These are phyloP conservation scores for Mycena belliarum DNA, from an alignment of 768 basidiomycete genomes.

Conservation along the genomic window DNA sequence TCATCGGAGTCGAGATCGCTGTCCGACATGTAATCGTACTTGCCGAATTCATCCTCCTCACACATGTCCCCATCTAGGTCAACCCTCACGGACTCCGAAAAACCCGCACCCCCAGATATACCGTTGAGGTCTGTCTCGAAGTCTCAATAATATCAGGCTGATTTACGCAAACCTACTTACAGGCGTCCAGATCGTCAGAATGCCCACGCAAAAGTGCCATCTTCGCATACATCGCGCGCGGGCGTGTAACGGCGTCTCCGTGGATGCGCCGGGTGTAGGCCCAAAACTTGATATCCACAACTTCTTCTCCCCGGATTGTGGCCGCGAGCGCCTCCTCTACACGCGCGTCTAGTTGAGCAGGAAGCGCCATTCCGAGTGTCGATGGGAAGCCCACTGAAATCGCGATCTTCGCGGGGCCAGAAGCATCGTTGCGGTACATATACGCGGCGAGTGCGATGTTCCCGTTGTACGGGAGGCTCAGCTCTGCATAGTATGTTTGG, in stretches of 20 bases:
- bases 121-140: neutral
- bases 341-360: neutral
- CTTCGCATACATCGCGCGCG: constrained; percentile 11
- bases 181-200: constrained; percentile 3
- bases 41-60: neutral
- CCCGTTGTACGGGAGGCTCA: neutral
- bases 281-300: constrained; percentile 18
- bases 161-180: neutral
- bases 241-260: neutral
- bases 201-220: constrained; percentile 5
- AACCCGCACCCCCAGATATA: neutral
- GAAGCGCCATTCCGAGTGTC: neutral
- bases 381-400: neutral
- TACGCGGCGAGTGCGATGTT: neutral
- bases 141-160: neutral
- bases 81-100: constrained; percentile 1
- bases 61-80: constrained; percentile 2
- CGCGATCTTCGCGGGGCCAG: neutral
- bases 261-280: constrained; percentile 8
- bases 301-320: constrained; percentile 11
- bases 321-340: neutral
- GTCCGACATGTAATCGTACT: constrained; percentile 16
- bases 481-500: neutral
- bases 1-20: constrained; percentile 18
- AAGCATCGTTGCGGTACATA: neutral